phyloP scores from a whole-genome alignment of 495 filamentous ascomycete species.

The Neurospora intermedia region DNA sequence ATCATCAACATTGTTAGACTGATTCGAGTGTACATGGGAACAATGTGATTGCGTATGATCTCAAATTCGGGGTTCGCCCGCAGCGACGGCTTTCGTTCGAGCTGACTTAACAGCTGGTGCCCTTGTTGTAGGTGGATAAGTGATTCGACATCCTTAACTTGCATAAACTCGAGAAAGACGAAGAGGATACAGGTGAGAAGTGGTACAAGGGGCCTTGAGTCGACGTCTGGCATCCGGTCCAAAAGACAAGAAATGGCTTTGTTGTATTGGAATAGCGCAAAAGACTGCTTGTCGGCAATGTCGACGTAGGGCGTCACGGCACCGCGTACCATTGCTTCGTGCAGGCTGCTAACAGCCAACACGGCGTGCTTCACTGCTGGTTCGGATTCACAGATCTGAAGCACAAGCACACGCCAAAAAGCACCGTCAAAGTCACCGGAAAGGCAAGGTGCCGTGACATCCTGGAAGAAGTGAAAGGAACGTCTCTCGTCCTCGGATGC shows the following conservation, averaged over 20 bases:
- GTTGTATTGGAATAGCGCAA: constrained; percentile 45
- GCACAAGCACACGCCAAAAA: constrained; percentile 47
- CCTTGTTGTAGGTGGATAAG: constrained; percentile 32
- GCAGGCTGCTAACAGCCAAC: constrained; percentile 44
- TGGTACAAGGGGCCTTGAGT: constrained; percentile 34
- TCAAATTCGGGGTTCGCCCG: constrained; percentile 20
- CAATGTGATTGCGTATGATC: constrained; percentile 29
- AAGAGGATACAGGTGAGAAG: constrained; percentile 48
- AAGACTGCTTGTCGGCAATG: constrained; percentile 18
- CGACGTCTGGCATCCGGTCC: constrained; percentile 26
- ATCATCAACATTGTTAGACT: constrained; percentile 30
- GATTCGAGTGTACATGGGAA: constrained; percentile 33
- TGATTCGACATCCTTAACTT: constrained; percentile 36
- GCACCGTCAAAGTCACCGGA: constrained; percentile 40
- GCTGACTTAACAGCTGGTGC: constrained; percentile 24
- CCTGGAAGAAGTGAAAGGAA: constrained; percentile 43
- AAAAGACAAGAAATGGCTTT: constrained; percentile 37
- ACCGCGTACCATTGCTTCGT: constrained; percentile 29
- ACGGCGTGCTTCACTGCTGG: constrained; percentile 52
- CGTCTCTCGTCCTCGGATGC: constrained; percentile 26
- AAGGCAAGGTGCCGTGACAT: constrained; percentile 35
- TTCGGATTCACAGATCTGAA: constrained; percentile 45
- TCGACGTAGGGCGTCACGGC: constrained; percentile 22
- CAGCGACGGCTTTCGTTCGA: constrained; percentile 17
- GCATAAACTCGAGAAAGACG: constrained; percentile 47